Percentiles rank a stretch among this genome's conserved stretches.
phyloP scores from a whole-genome alignment of 2,329 filamentous ascomycete species.

The Capronia coronata region DNA sequence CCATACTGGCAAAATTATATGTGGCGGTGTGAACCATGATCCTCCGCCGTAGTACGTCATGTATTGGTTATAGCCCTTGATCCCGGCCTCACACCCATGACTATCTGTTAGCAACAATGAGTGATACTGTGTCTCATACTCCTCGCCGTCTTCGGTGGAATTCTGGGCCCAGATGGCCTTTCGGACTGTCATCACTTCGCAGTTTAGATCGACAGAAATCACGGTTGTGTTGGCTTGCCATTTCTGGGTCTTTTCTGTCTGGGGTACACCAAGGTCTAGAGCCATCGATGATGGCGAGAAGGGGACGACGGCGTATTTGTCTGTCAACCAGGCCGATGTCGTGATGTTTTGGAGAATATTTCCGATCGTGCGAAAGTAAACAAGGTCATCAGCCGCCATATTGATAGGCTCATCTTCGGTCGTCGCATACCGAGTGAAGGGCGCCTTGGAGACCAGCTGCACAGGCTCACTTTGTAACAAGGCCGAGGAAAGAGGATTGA shows the following conservation, averaged over 20 bases:
- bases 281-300: constrained; percentile 27
- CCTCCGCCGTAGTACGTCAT: constrained; percentile 1
- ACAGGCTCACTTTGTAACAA: constrained; percentile 19
- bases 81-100: constrained; percentile 2
- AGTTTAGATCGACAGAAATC: constrained; percentile 22
- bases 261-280: neutral
- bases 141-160: neutral
- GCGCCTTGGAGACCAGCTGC: constrained; percentile 8
- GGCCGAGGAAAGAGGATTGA: constrained; percentile 27
- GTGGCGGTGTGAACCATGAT: constrained; percentile 4
- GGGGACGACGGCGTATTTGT: constrained; percentile 28
- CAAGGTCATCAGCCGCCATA: constrained; percentile 18
- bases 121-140: neutral
- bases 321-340: constrained; percentile 31
- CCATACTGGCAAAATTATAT: neutral
- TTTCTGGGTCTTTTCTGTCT: constrained; percentile 2
- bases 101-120: constrained; percentile 2
- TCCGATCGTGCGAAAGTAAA: constrained; percentile 28
- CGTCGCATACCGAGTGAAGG: neutral
- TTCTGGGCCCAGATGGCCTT: constrained; percentile 9
- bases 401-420: constrained; percentile 3
- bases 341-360: constrained; percentile 29
- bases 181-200: constrained; percentile 21
- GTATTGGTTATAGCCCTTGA: neutral
- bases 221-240: constrained; percentile 25